These are phyloP conservation scores for Hypomyces perniciosus DNA, from an alignment of 2,329 filamentous ascomycete species.

Conservation along the genomic window DNA sequence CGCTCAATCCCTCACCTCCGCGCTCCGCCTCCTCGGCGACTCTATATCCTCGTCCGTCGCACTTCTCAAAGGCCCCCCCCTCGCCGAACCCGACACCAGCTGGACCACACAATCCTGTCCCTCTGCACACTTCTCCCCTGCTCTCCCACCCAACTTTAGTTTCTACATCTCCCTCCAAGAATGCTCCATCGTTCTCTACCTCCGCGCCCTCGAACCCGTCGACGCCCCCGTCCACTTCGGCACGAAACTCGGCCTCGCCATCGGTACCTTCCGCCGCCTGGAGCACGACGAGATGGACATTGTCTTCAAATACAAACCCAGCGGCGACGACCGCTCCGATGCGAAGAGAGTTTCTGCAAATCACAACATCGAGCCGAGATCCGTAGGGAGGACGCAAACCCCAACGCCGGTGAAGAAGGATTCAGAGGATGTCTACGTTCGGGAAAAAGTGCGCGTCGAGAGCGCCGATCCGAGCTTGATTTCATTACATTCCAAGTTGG, in stretches of 20 bases:
- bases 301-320: slow-evolving; percentile 58
- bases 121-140: slow-evolving; percentile 37
- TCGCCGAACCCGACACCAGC: slow-evolving; percentile 32
- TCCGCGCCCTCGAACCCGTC: slow-evolving; percentile 64
- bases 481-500: slow-evolving; percentile 75
- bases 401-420: slow-evolving; percentile 18
- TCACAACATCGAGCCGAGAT: slow-evolving; percentile 20
- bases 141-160: slow-evolving; percentile 57
- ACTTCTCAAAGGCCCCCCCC: slow-evolving; percentile 50
- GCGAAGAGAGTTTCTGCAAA: slow-evolving; percentile 20
- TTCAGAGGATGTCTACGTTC: slow-evolving; percentile 65
- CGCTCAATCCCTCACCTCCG: slow-evolving; percentile 49
- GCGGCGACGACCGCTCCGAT: slow-evolving; percentile 24
- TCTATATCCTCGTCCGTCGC: slow-evolving; percentile 46
- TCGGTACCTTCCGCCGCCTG: slow-evolving; percentile 55
- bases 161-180: slow-evolving; percentile 68
- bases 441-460: slow-evolving; percentile 84
- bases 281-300: slow-evolving; percentile 77
- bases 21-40: slow-evolving; percentile 50
- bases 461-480: slow-evolving; percentile 83
- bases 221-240: slow-evolving; percentile 55
- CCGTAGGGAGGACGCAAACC: neutral
- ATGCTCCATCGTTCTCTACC: slow-evolving; percentile 60
- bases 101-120: slow-evolving; percentile 42
- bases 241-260: slow-evolving; percentile 65